Evolutionary conservation across 1,139 yeast genomes (phyloP).

Genomic region (Pichia sp.): DNA sequence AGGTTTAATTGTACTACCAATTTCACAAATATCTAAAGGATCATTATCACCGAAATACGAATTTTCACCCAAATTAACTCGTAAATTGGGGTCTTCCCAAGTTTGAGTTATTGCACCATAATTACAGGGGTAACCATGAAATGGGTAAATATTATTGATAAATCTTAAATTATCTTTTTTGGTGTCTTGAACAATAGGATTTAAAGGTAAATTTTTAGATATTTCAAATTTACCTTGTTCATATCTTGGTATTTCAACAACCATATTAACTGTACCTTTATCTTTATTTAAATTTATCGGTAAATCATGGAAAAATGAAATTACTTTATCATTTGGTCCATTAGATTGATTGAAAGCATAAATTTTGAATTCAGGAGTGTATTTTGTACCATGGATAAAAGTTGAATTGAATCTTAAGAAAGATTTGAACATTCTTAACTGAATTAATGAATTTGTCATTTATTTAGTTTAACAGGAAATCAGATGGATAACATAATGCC

Average conservation of each 20-base stretch:
- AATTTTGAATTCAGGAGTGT: conserved; percentile 38
- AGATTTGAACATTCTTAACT: neutral
- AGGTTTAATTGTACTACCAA: conserved; percentile 50
- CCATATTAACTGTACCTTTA: conserved; percentile 68
- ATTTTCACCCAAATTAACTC: conserved; percentile 4
- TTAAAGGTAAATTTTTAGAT: conserved; percentile 60
- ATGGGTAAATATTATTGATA: conserved; percentile 91
- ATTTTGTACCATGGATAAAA: conserved; percentile 34
- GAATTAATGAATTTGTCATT: too few species aligned
- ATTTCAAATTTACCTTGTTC: conserved; percentile 91
- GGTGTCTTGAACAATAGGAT: conserved; percentile 90
- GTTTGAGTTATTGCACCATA: conserved; percentile 99
- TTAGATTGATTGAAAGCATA: conserved; percentile 31
- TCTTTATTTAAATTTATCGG: conserved; percentile 65
- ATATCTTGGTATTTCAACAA: conserved; percentile 95
- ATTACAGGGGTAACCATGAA: conserved; percentile 92
- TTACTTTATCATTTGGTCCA: conserved; percentile 40
- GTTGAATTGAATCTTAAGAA: conserved; percentile 21
- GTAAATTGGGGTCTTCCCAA: conserved; percentile 67
- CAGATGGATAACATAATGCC: too few species aligned
- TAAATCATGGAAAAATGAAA: conserved; percentile 84
- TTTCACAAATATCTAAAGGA: conserved; percentile 94
- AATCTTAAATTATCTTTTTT: conserved; percentile 84
- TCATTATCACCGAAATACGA: conserved; percentile 79
- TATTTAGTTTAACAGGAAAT: too few species aligned